Evolutionary conservation across 305 asterid genomes (phyloP), one percentile per base, ranked within the genome.

Genomic region (Fraxinus velutina): DNA sequence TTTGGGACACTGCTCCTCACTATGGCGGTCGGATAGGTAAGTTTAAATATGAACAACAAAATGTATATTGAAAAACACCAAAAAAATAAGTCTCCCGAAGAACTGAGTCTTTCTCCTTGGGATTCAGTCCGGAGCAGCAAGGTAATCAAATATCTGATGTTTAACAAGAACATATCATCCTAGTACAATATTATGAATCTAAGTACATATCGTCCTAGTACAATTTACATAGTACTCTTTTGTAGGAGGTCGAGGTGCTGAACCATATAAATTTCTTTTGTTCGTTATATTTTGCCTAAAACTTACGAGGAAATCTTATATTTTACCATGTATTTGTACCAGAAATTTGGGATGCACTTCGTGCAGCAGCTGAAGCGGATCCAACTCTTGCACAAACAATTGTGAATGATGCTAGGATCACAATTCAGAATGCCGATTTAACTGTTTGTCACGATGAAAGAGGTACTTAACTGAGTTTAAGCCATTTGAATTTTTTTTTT

Each of bases 1-100:
- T 94, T 64, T 94, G 97, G 98, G 97, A 94, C 85, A 93, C 98
- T 83, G 95, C 97, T 79, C 97, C 98, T 78, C 97, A 93, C 87
- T 87, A 94, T 84, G 97, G 98, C 76, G 98, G 98, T 47, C 87
- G 84, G 70, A 92, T 91, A 88, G 97, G 98, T 93, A 86, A 36
- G 30, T 13, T 15, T 79, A 68, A 19, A 29, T 52, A 0, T 27
- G 33, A 62, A 3, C 44, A 17, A 15, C 30, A 71, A 29, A 79
- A 17, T 21, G 75, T 2, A 34, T 30, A n/a, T 30, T 1, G 42
- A 27, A 1, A 55, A 3, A 55, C 64, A 52, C 21, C 7, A 52
- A 52, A 5, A 15, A 10, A 55, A 55, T 17, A 55, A 55, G 66
- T 55, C 66, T 55, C 10, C 52, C 21, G 2, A 50, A 13, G 60